Conservation (phyloP, 192 early-diverging fungal species). For the Linnemannia exigua region DNA sequence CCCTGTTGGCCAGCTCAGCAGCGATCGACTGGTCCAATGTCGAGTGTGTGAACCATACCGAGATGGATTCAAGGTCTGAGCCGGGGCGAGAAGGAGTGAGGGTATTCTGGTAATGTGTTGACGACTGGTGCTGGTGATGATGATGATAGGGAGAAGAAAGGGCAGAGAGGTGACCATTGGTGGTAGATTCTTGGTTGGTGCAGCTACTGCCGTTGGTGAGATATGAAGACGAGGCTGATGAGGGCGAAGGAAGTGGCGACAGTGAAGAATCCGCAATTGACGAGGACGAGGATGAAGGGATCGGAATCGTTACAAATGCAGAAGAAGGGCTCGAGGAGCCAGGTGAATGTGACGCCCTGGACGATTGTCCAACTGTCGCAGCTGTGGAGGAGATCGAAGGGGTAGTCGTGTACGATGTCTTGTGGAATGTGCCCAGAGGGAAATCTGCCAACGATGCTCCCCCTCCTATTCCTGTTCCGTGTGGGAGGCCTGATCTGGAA, state of each 20-base stretch:
- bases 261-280: neutral
- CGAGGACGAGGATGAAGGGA: neutral
- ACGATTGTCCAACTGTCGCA: slow-evolving; percentile 12
- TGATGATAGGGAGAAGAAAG: neutral
- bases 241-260: neutral
- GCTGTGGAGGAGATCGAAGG: slow-evolving; percentile 30
- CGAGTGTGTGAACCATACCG: slow-evolving; percentile 47
- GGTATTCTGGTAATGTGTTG: neutral
- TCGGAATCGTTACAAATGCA: neutral
- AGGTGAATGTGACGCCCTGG: neutral
- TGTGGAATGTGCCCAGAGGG: slow-evolving; percentile 23
- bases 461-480: neutral
- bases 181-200: neutral
- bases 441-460: slow-evolving; percentile 21
- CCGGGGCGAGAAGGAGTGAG: neutral
- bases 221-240: neutral
- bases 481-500: neutral
- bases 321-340: slow-evolving; percentile 17
- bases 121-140: neutral
- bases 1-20: slow-evolving; percentile 13
- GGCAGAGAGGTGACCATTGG: neutral
- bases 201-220: neutral
- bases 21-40: slow-evolving; percentile 34
- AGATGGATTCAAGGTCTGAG: slow-evolving; percentile 38
- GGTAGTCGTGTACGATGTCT: slow-evolving; percentile 7